Base-by-base conservation (phyloP, 306 rosid species). In the Castanea sativa region DNA sequence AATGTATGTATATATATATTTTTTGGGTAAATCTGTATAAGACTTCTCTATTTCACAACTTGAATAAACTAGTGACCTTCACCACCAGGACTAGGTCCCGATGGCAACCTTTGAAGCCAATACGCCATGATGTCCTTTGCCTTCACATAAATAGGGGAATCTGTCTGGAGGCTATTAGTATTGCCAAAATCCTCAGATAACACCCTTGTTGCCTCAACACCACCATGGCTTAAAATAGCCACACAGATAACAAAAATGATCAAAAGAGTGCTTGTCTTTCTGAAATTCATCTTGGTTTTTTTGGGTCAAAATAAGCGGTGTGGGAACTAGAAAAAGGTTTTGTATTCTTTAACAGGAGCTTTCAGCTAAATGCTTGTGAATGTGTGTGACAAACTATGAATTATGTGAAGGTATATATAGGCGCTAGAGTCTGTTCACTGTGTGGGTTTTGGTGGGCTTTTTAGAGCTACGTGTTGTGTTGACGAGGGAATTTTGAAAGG, bases 61-160 rank as follows among this genome's bases (percentile, higher is more conserved):
- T 4, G 65, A 59, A 20, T 1, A 5, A 59, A 20, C 65, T 78
- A 83, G 72, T 79, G 87, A 76, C 87, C 84, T 12, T 80, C 84
- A 55, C 59, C 25, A 45, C 76, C 45, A 41, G 45, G 87, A 51
- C 87, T 83, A 3, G 81, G 87, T 38, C 81, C 87, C 2, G 87
- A 83, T 13, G 81, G 78, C 14, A 83, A 70, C 38, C 75, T 74
- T 63, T 71, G 35, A 49, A 83, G 84, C 87, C 84, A 83, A 57
- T 55, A 83, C 15, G 79, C 58, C 87, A 83, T 71, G 71, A 69
- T 64, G 45, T n/a, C 23, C 71, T 55, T 79, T 5, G 75, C 80
- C 75, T 71, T 83, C 72, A 71, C 81, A n/a, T 77, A 77, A 30
- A 76, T 60, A 9, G 71, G 35, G 20, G 85, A 19, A 51, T 69